Evolutionary conservation across 2,329 filamentous ascomycete genomes (phyloP).

Genomic region (Colletotrichum sp.): DNA sequence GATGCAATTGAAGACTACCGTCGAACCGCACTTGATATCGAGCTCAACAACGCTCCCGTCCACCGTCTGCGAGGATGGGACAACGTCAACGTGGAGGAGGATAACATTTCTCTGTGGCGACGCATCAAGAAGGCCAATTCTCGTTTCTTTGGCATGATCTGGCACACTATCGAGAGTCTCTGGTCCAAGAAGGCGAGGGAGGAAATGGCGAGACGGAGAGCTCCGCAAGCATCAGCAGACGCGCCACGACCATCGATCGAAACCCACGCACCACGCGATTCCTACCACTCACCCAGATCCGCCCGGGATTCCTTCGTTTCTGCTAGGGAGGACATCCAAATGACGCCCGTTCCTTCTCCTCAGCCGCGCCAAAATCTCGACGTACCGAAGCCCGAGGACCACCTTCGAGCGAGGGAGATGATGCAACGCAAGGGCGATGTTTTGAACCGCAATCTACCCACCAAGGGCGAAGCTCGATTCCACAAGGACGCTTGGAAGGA

Average conservation of each 20-base stretch:
- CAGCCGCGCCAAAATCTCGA: conserved; percentile 51
- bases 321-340: conserved; percentile 78
- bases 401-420: conserved; percentile 40
- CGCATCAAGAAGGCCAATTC: conserved; percentile 88
- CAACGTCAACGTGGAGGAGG: conserved; percentile 91
- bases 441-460: conserved; percentile 72
- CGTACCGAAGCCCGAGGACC: conserved; percentile 41
- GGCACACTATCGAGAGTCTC: conserved; percentile 48
- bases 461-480: conserved; percentile 78
- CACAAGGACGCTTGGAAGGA: conserved; percentile 96
- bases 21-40: conserved; percentile 87
- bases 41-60: conserved; percentile 94
- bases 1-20: conserved; percentile 96
- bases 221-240: conserved; percentile 36
- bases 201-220: conserved; percentile 55
- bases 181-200: conserved; percentile 58
- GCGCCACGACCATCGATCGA: conserved; percentile 65
- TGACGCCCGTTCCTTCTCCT: conserved; percentile 93
- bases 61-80: conserved; percentile 87
- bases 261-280: conserved; percentile 59
- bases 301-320: conserved; percentile 56
- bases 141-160: conserved; percentile 59
- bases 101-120: conserved; percentile 86
- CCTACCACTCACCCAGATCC: conserved; percentile 49
- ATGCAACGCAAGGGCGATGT: conserved; percentile 60